Base-by-base conservation (phyloP, 2,329 filamentous ascomycete species). In the Calonectria hawksworthii region DNA sequence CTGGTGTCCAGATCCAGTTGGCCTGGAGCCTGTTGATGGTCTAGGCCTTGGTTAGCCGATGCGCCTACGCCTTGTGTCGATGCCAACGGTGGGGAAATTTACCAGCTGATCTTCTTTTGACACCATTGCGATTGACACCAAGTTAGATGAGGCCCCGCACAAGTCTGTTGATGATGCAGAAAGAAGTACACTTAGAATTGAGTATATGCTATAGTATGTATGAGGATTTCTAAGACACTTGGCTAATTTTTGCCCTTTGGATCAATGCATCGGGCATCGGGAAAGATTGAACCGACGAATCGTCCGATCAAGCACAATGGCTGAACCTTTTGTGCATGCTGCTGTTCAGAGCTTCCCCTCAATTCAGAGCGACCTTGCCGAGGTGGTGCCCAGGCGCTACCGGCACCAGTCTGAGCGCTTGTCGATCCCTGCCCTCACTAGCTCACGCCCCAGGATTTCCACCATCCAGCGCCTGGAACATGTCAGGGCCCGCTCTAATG, bases 1-100 rank as follows among this genome's bases (percentile, higher is more conserved):
- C 72, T 1, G 83, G 81, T 0, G 78, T 52, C 85, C 85, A 87
- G 47, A 86, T 76, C 85, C 85, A 87, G 68, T 84, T 86, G 23
- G 81, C 80, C 70, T 84, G 84, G 51, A 86, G 84, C 13, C 74
- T 72, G 65, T 83, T 80, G 67, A 84, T 81, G 21, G 70, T 82
- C 82, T 85, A 56, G 30, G n/a, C 36, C 23, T 38, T 16, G 23
- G 23, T 74, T 28, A 73, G 71, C 28, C n/a, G 41, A 26, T 7
- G 41, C 41, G 30, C 14, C 51, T 41, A 32, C 61, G 61, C 28
- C 26, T 34, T 23, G 23, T 28, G 26, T 21, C 34, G 63, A 28
- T n/a, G 26, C 9, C 34, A 69, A 21, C 23, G 28, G 50, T 18
- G 68, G n/a, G 13, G 54, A 64, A 70, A 44, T 30, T 30, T 63